Conservation (phyloP, 768 basidiomycete genomes). For the Tylopilus felleus region DNA sequence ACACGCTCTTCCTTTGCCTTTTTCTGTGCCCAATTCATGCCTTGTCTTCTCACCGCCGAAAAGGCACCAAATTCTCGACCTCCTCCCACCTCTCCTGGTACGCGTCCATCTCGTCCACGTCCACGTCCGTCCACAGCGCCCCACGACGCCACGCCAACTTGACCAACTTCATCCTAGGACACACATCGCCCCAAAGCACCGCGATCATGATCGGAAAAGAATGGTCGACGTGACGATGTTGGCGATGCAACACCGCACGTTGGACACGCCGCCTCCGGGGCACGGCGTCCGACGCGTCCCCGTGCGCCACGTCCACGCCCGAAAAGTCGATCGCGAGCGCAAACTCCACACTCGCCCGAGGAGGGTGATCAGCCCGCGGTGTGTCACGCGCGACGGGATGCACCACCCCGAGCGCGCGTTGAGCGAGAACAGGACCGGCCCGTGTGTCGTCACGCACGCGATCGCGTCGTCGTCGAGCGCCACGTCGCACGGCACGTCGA, state of each 20-base stretch:
- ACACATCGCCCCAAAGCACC: conserved; percentile 27
- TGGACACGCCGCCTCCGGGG: conserved; percentile 10
- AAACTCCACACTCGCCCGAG: conserved; percentile 17
- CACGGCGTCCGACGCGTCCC: background rate
- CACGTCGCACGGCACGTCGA: conserved; percentile 21
- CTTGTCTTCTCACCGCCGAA: conserved; percentile 18
- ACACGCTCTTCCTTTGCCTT: background rate
- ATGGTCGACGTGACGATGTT: conserved; percentile 25
- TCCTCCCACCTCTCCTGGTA: conserved; percentile 21
- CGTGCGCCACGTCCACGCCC: conserved; percentile 8
- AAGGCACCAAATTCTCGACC: conserved; percentile 25
- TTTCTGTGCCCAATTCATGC: conserved; percentile 4
- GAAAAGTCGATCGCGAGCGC: conserved; percentile 23
- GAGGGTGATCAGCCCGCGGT: conserved; percentile 19
- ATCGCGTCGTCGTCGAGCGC: conserved; percentile 21
- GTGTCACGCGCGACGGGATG: conserved; percentile 16
- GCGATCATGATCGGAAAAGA: conserved; percentile 16
- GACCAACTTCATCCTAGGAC: conserved; percentile 15
- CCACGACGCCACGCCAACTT: conserved; percentile 12
- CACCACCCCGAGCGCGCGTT: conserved; percentile 22
- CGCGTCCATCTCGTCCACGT: conserved; percentile 5
- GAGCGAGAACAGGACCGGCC: conserved; percentile 20
- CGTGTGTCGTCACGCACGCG: conserved; percentile 15
- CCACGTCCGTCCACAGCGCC: background rate
- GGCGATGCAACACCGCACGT: conserved; percentile 5